phyloP scores from a whole-genome alignment of 2,329 filamentous ascomycete genomes.

The Didymella segeticola region DNA sequence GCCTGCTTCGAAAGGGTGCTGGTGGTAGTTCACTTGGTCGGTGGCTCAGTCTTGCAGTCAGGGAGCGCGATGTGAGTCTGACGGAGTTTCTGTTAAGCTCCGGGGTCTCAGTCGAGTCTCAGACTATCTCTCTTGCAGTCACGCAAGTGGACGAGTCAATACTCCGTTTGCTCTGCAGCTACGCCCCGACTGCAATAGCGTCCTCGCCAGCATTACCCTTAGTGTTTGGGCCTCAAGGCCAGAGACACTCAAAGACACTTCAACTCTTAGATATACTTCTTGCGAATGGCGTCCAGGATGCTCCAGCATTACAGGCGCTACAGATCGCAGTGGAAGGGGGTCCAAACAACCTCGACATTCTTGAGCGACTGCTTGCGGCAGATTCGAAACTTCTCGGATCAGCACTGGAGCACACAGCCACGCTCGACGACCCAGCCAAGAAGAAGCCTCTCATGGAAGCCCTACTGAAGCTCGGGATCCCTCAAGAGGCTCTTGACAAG shows the following conservation, averaged over 20 bases:
- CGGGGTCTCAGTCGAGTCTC: conserved; percentile 32
- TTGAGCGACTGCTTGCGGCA: conserved; percentile 35
- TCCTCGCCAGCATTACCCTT: conserved; percentile 39
- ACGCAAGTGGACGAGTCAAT: conserved; percentile 37
- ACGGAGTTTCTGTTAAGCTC: conserved; percentile 39
- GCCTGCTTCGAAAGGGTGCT: conserved; percentile 38
- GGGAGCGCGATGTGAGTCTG: conserved; percentile 38
- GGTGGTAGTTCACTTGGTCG: conserved; percentile 33
- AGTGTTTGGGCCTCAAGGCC: conserved; percentile 34
- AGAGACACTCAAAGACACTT: conserved; percentile 30
- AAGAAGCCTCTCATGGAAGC: conserved; percentile 37
- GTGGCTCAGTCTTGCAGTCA: conserved; percentile 38
- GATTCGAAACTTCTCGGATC: conserved; percentile 30
- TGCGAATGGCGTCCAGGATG: conserved; percentile 31
- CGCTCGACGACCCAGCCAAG: conserved; percentile 27
- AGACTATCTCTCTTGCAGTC: conserved; percentile 24
- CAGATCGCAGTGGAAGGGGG: conserved; percentile 40
- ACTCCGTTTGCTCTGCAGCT: conserved; percentile 35
- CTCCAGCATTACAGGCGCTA: conserved; percentile 29
- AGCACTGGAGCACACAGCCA: conserved; percentile 37
- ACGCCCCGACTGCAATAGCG: conserved; percentile 25
- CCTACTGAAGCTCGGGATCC: conserved; percentile 36
- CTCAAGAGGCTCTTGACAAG: conserved; percentile 39
- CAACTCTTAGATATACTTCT: conserved; percentile 40
- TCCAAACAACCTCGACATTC: conserved; percentile 40